phyloP scores from a whole-genome alignment of 805 yeast species.

The Ogataea pini region DNA sequence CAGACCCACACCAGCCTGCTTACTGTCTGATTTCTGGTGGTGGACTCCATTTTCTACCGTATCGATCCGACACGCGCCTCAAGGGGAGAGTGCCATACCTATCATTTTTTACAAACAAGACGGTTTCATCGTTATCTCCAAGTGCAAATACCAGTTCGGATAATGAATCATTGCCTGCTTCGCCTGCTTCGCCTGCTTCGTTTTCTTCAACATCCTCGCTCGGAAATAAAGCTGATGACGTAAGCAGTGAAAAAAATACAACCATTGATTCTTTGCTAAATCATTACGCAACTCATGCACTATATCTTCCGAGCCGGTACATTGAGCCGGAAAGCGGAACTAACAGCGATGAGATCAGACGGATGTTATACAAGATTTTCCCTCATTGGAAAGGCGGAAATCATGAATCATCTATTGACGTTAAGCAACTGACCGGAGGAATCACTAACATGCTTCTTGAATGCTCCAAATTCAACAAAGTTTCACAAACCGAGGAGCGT shows the following conservation, averaged over 20 bases:
- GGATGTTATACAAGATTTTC: constrained; percentile 44
- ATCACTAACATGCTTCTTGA: constrained; percentile 61
- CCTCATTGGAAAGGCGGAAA: constrained; percentile 35
- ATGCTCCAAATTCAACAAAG: constrained; percentile 36
- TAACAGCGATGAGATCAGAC: constrained; percentile 40
- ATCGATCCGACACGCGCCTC: constrained; percentile 12
- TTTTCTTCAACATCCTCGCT: constrained; percentile 10
- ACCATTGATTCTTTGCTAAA: constrained; percentile 22
- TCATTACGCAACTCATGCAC: constrained; percentile 46
- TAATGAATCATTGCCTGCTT: constrained; percentile 15
- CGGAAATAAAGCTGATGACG: constrained; percentile 1
- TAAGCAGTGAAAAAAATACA: constrained; percentile 5
- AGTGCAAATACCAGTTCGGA: constrained; percentile 20
- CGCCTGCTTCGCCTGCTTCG: constrained; percentile 15
- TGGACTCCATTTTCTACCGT: constrained; percentile 31
- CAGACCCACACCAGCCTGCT: constrained; percentile 5
- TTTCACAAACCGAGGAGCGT: constrained; percentile 30
- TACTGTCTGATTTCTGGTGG: constrained; percentile 34
- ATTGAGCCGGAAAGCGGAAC: constrained; percentile 38
- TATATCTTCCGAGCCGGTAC: constrained; percentile 47
- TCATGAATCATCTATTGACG: constrained; percentile 31
- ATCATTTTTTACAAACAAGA: constrained; percentile 28
- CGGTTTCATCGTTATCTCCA: constrained; percentile 28
- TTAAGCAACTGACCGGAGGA: constrained; percentile 58
- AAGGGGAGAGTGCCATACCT: constrained; percentile 18